Evolutionary conservation across 176 grass and related monocot species (phyloP), one percentile per base, ranked within the genome.

Genomic region (Carex pumila): DNA sequence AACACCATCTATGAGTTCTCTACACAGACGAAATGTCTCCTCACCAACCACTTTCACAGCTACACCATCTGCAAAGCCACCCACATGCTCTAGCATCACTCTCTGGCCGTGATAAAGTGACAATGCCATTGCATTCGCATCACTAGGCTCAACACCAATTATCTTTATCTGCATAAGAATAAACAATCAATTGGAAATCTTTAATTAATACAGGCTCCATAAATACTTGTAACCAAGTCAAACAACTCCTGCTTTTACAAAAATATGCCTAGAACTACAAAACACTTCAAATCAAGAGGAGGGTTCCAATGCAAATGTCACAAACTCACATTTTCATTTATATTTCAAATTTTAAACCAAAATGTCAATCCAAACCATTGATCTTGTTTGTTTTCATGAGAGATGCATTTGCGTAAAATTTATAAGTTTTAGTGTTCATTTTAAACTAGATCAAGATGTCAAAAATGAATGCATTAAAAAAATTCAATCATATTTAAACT

Each of bases 51-150:
- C 84, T 96, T 99, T 94, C 39, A 99, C 97, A 87, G 97, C 97
- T 63, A 99, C 97, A 89, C 97, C 97, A 88, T 99, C 97, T 74
- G 90, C 97, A 84, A 99, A 99, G 22, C 91, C 91, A 85, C 97
- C 97, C 86, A 95, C 97, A 68, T 99, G 91, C 67, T 99, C 93
- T 86, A 99, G 50, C 83, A 92, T 94, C 45, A 99, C 84, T 85
- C 97, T 94, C 50, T 95, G 84, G 58, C 88, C 93, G 81, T 96
- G 93, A 84, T 84, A 79, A 64, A 95, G 89, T 85, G 97, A 99
- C 81, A 99, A 88, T 64, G 97, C 93, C 97, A 99, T 99, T 54
- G 97, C 97, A 92, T 99, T 99, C 82, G 97, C 93, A 90, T 99
- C 97, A 77, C 88, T 93, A 12, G 97, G 97, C 67, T 99, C 97